These are phyloP conservation scores for Exophiala sp. DNA, from an alignment of 2,329 filamentous ascomycete genomes.

Conservation along the genomic window DNA sequence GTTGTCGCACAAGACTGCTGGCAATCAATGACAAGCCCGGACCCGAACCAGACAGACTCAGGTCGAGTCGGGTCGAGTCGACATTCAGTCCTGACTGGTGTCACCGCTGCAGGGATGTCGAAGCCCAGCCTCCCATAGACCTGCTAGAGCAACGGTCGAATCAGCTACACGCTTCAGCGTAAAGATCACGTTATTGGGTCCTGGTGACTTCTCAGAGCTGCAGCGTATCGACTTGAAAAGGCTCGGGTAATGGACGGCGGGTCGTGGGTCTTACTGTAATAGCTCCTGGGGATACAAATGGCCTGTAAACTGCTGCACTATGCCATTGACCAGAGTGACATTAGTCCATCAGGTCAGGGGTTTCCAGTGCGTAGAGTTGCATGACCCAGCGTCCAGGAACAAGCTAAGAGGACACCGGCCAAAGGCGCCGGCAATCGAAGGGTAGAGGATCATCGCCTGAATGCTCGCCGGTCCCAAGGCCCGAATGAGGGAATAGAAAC, in stretches of 20 bases:
- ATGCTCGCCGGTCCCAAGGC: too few species aligned
- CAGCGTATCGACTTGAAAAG: not conserved
- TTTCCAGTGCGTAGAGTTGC: too few species aligned
- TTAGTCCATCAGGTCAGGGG: too few species aligned
- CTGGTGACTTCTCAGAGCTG: constrained; percentile 5
- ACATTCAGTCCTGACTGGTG: not conserved
- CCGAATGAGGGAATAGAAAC: too few species aligned
- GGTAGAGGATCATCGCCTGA: too few species aligned
- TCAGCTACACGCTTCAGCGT: constrained; percentile 6
- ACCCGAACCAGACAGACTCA: not conserved
- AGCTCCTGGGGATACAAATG: too few species aligned
- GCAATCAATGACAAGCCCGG: not conserved
- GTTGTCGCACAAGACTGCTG: not conserved
- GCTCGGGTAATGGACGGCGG: not conserved
- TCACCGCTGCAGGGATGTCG: not conserved
- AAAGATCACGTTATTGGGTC: constrained; percentile 9
- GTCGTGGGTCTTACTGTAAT: not conserved
- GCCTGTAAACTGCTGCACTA: not conserved
- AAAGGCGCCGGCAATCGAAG: too few species aligned
- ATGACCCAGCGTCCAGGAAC: too few species aligned
- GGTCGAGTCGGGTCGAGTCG: too few species aligned
- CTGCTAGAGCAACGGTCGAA: constrained; percentile 1
- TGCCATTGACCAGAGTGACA: too few species aligned
- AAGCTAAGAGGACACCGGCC: too few species aligned
- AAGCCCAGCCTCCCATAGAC: not conserved